phyloP scores from a whole-genome alignment of 768 basidiomycete genomes.

The Coprinopsis sp. region DNA sequence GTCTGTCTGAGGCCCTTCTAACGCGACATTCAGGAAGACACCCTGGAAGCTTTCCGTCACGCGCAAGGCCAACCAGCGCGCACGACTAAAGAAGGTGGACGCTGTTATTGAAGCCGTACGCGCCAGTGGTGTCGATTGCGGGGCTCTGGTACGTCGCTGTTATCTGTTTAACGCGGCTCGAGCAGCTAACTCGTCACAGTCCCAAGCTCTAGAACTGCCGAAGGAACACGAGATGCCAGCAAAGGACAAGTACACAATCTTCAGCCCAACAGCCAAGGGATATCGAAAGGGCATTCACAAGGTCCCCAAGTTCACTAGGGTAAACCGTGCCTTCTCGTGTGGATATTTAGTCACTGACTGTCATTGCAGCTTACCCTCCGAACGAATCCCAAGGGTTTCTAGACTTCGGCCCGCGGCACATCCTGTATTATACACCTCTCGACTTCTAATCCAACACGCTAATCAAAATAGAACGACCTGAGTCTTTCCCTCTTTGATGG shows the following conservation, averaged over 20 bases:
- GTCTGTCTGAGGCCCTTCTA: conserved; percentile 2
- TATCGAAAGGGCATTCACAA: conserved; percentile 96
- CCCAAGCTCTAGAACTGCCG: conserved; percentile 73
- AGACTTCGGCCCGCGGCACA: conserved; percentile 24
- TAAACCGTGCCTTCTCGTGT: conserved; percentile 32
- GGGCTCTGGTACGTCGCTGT: conserved; percentile 56
- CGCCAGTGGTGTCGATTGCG: conserved; percentile 74
- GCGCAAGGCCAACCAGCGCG: conserved; percentile 87
- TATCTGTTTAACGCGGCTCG: neutral
- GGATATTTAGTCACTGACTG: neutral
- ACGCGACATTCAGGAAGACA: conserved; percentile 63
- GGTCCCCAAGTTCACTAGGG: conserved; percentile 95
- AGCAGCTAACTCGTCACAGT: conserved; percentile 34
- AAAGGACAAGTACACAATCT: conserved; percentile 94
- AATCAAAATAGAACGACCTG: conserved; percentile 74
- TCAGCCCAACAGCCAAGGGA: conserved; percentile 59
- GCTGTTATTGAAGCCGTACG: conserved; percentile 85
- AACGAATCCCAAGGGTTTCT: conserved; percentile 92
- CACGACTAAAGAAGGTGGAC: conserved; percentile 90
- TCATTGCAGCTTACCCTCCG: conserved; percentile 68
- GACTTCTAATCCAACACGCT: conserved; percentile 6
- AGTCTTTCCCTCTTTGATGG: conserved; percentile 66
- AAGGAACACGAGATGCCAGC: conserved; percentile 92
- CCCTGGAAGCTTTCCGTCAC: conserved; percentile 92
- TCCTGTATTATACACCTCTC: conserved; percentile 17